Evolutionary conservation across 73 alveolate genomes (phyloP).

Genomic region (Effrenium voratum): DNA sequence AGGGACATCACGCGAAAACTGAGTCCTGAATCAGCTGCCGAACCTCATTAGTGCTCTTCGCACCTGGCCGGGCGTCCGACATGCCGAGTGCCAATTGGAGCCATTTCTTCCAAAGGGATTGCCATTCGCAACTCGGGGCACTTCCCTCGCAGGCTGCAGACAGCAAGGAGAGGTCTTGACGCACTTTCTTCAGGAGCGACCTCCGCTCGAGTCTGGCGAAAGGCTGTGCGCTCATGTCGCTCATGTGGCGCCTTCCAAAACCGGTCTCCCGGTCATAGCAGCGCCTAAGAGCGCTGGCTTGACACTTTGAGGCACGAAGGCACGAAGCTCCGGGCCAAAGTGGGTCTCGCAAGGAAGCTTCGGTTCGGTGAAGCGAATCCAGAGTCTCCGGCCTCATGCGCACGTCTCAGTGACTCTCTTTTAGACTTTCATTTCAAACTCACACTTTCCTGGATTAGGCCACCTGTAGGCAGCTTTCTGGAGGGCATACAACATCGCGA

Average conservation of each 20-base stretch:
- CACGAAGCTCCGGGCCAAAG: slow-evolving; percentile 12
- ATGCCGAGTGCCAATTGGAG: too few species aligned
- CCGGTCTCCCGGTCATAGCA: slow-evolving; percentile 89
- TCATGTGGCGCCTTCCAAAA: slow-evolving; percentile 2
- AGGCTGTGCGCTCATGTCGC: background rate
- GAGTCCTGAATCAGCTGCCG: slow-evolving; percentile 84
- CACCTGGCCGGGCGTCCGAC: too few species aligned
- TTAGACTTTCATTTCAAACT: too few species aligned
- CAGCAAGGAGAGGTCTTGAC: slow-evolving; percentile 78
- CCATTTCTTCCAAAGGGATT: too few species aligned
- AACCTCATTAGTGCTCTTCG: slow-evolving; percentile 84
- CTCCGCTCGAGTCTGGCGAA: background rate
- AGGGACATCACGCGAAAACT: background rate
- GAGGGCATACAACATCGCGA: too few species aligned
- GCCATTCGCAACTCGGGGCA: too few species aligned
- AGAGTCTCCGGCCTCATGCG: slow-evolving; percentile 24
- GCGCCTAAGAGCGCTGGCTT: slow-evolving; percentile 12
- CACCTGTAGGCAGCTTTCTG: too few species aligned
- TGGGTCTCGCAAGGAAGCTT: slow-evolving; percentile 73
- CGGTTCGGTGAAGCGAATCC: slow-evolving; percentile 73
- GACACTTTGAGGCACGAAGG: too few species aligned
- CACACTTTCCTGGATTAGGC: too few species aligned
- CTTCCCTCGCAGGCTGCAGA: slow-evolving; percentile 85
- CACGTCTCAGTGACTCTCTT: too few species aligned
- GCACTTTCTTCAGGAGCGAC: slow-evolving; percentile 83